Conservation (phyloP, 345 rosid genomes). For the Gossypioides kirkii region DNA sequence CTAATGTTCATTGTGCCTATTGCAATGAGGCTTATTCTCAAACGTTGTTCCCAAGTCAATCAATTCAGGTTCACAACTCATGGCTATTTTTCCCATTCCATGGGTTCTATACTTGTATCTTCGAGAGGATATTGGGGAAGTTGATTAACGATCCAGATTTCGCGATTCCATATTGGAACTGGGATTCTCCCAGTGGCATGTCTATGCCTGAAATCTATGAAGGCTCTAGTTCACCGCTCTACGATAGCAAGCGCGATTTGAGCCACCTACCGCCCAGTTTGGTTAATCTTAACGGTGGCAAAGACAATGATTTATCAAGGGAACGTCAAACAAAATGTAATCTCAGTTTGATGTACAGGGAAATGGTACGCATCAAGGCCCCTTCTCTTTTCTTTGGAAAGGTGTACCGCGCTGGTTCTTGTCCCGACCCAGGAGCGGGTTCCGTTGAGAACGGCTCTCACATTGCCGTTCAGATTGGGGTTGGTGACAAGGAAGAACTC, state of each 20-base stretch:
- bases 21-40: conserved; percentile 39
- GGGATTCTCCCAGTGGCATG: conserved; percentile 58
- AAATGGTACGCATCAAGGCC: conserved; percentile 42
- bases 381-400: conserved; percentile 39
- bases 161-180: conserved; percentile 56
- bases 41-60: conserved; percentile 1
- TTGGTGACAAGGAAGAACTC: conserved; percentile 38
- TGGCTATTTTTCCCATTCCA: conserved; percentile 65
- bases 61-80: conserved; percentile 41
- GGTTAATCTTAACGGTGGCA: conserved; percentile 37
- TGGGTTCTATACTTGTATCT: conserved; percentile 28
- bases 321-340: conserved; percentile 18
- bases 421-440: conserved; percentile 42
- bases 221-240: conserved; percentile 22
- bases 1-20: conserved; percentile 53
- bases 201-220: conserved; percentile 36
- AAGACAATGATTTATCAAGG: conserved; percentile 13
- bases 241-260: conserved; percentile 28
- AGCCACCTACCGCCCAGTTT: conserved; percentile 35
- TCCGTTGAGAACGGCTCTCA: conserved; percentile 43
- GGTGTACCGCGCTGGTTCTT: conserved; percentile 44
- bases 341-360: conserved; percentile 47
- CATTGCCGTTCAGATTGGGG: conserved; percentile 40
- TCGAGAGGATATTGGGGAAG: conserved; percentile 45
- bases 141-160: conserved; percentile 47